Percentiles rank a stretch among this genome's conserved stretches.
phyloP scores from a whole-genome alignment of 2,329 filamentous ascomycete genomes.

The Aspergillus nomiae region DNA sequence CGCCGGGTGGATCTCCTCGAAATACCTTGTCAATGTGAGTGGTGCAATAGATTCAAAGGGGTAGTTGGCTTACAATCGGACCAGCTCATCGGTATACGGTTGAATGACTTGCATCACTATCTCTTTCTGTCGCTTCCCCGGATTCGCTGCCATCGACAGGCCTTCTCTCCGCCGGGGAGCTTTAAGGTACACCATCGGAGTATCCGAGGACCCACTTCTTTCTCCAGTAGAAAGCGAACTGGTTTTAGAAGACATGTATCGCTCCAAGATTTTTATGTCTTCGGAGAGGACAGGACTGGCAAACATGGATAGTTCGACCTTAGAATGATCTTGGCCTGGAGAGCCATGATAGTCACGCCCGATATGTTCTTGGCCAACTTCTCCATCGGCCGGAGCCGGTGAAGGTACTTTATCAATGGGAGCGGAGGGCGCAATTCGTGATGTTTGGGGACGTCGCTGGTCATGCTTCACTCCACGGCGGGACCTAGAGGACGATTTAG shows the following conservation, averaged over 20 bases:
- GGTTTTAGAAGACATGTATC: conserved; percentile 17
- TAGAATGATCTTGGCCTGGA: conserved; percentile 6
- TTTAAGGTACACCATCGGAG: conserved; percentile 9
- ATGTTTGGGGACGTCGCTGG: background rate
- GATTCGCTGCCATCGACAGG: conserved; percentile 14
- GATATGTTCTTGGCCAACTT: conserved; percentile 6
- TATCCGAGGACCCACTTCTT: background rate
- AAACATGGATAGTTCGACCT: conserved; percentile 12
- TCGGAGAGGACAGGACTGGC: conserved; percentile 17
- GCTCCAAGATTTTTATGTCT: conserved; percentile 15
- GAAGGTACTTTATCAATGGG: background rate
- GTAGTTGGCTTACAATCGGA: conserved; percentile 38
- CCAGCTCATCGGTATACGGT: conserved; percentile 38
- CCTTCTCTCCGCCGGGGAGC: conserved; percentile 13
- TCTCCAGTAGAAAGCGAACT: conserved; percentile 2
- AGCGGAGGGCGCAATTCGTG: background rate
- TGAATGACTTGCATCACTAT: conserved; percentile 46
- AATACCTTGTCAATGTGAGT: conserved; percentile 41
- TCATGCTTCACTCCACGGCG: background rate
- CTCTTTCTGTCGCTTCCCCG: conserved; percentile 41
- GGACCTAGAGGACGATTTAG: background rate
- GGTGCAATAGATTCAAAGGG: background rate
- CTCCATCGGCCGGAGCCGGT: background rate
- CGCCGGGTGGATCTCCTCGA: conserved; percentile 51
- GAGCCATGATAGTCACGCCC: conserved; percentile 12